phyloP scores from a whole-genome alignment of 2,329 filamentous ascomycete species.

The Teratosphaeria viscida region DNA sequence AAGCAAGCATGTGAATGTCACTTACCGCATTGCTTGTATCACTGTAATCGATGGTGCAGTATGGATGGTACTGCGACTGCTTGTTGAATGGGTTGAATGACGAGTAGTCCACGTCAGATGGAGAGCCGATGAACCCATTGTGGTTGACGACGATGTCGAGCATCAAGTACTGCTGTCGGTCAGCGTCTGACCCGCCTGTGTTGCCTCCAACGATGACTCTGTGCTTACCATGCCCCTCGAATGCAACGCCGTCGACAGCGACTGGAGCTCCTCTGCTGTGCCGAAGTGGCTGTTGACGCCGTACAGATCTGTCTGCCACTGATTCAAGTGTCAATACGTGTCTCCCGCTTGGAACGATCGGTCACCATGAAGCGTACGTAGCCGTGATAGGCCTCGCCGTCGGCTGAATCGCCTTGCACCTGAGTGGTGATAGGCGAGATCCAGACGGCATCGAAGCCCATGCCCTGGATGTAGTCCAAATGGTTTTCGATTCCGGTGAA shows the following conservation, averaged over 20 bases:
- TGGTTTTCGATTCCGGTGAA: constrained; percentile 49
- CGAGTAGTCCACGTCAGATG: constrained; percentile 42
- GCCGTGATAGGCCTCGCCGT: constrained; percentile 42
- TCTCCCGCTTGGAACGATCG: neutral
- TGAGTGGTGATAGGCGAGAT: constrained; percentile 47
- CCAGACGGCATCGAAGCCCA: constrained; percentile 29
- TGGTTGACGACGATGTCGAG: constrained; percentile 51
- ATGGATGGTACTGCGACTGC: constrained; percentile 50
- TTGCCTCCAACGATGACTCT: constrained; percentile 1
- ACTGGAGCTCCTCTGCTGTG: constrained; percentile 26
- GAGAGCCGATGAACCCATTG: constrained; percentile 39
- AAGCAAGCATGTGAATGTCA: neutral
- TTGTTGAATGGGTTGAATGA: constrained; percentile 44
- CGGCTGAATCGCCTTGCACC: constrained; percentile 27
- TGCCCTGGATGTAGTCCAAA: constrained; percentile 51
- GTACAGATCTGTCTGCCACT: constrained; percentile 41
- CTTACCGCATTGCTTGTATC: constrained; percentile 20
- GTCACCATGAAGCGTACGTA: constrained; percentile 24
- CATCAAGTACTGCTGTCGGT: constrained; percentile 40
- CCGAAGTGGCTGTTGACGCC: constrained; percentile 28
- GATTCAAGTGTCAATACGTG: neutral
- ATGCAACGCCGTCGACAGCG: constrained; percentile 26
- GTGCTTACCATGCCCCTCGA: constrained; percentile 24
- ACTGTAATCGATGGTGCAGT: constrained; percentile 47
- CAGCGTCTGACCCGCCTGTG: neutral